Base-by-base conservation (phyloP, 148 eudicot species). In the Chenopodium suecicum region DNA sequence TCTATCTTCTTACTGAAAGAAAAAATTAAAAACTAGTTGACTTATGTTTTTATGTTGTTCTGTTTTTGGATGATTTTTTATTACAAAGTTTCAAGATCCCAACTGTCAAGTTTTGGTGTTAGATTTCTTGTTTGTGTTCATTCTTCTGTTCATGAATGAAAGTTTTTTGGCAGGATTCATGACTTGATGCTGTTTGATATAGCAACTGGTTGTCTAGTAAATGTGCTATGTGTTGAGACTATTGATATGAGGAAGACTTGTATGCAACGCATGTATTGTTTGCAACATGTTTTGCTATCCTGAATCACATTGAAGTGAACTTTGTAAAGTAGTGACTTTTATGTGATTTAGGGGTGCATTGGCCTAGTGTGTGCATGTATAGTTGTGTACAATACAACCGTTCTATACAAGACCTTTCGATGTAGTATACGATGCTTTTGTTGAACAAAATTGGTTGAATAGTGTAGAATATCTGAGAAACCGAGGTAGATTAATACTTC, bases 401-500 rank as follows among this genome's bases (percentile, higher is more conserved):
- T 41, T 41, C 6, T 41, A 41, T 41, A 41, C 44, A 41, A 41
- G 44, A 41, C 44, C 44, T 41, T 4, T 41, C 5, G 44, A 41
- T 41, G 7, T 41, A 41, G 44, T 41, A 41, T 41, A 41, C 0
- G 5, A 37, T 37, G 37, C 17, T 50, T 41, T 34, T 23, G 34
- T 70, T 76, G 4, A 70, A 46, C 47, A 32, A 29, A 14, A 47
- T 47, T 66, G 70, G 52, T 14, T 27, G 41, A 46, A 69, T 70
- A 20, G 76, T 70, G 47, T 70, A 71, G 60, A 27, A 80, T 80
- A 13, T 79, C 17, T n/a, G 75, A n/a, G 25, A 73, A 48, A 47
- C 14, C 19, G 34, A 44, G 47, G 70, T 80, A 27, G 17, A 41
- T 41, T 6, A 41, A 41, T 41, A 41, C 48, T 62, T 58, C 52